Evolutionary conservation across 2,329 filamentous ascomycete genomes (phyloP).

Genomic region (Cadophora sp.): DNA sequence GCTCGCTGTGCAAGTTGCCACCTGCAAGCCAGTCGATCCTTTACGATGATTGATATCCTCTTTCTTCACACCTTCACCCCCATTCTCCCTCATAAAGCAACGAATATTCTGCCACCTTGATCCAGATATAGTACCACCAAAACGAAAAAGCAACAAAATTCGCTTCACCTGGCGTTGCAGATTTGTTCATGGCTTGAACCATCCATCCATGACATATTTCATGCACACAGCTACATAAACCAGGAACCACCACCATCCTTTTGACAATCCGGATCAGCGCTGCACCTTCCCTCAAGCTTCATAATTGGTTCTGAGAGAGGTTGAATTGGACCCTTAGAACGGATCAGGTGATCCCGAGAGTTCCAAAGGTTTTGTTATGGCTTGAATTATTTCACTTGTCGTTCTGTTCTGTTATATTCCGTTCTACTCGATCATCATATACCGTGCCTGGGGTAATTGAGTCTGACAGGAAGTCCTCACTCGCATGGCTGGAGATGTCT

Average conservation of each 20-base stretch:
- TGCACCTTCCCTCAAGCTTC: background rate
- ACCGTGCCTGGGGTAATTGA: no score
- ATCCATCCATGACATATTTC: constrained; percentile 20
- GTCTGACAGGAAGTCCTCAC: background rate
- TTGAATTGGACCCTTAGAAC: constrained; percentile 17
- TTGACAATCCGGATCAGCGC: constrained; percentile 8
- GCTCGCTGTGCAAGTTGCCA: background rate
- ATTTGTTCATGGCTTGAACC: constrained; percentile 29
- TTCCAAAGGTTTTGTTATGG: background rate
- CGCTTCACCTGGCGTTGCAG: constrained; percentile 21
- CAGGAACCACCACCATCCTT: constrained; percentile 14
- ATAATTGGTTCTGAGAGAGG: background rate
- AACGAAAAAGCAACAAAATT: constrained; percentile 3
- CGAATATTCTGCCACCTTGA: background rate
- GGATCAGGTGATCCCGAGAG: constrained; percentile 26
- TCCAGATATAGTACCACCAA: background rate
- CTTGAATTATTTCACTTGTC: background rate
- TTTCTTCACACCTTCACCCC: background rate
- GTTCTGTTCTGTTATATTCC: background rate
- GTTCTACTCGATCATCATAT: background rate
- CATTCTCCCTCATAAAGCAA: no score
- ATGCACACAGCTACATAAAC: constrained; percentile 19
- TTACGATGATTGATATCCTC: background rate
- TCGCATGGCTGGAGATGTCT: background rate
- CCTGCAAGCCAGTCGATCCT: constrained; percentile 16